These are phyloP conservation scores for maize (Zea mays) DNA, from an alignment of 176 grass and related monocot genomes.

Conservation along the genomic window DNA sequence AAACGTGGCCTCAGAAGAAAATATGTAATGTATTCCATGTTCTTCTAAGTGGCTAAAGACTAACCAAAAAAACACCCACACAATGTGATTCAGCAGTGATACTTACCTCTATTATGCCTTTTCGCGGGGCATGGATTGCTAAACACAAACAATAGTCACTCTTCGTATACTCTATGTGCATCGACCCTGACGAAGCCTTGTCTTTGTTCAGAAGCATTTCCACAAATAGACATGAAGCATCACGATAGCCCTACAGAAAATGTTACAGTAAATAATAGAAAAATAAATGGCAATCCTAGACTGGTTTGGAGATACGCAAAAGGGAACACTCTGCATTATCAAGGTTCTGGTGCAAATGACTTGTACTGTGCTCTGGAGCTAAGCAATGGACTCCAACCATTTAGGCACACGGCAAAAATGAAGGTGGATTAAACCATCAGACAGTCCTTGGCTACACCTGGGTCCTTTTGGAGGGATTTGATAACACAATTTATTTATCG, in stretches of 20 bases:
- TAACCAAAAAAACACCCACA: background rate
- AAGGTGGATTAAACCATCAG: background rate
- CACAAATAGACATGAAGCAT: slow-evolving; percentile 92
- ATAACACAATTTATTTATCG: slow-evolving; percentile 3
- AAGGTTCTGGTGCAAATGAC: slow-evolving; percentile 1
- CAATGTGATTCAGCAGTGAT: background rate
- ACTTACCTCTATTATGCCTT: slow-evolving; percentile 92
- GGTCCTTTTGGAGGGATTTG: background rate
- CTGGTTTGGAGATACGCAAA: background rate
- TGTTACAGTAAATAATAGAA: slow-evolving; percentile 8
- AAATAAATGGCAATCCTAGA: background rate
- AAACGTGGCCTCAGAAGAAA: background rate
- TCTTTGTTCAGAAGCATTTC: slow-evolving; percentile 81
- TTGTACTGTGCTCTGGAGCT: background rate
- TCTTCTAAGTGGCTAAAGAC: background rate
- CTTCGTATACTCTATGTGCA: slow-evolving; percentile 59
- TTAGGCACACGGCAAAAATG: slow-evolving; percentile 21
- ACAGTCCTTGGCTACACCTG: background rate
- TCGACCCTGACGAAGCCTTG: slow-evolving; percentile 56
- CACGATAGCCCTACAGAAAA: slow-evolving; percentile 79
- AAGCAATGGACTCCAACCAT: background rate
- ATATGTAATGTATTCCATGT: background rate
- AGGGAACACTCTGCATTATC: background rate
- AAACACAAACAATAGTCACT: slow-evolving; percentile 90
- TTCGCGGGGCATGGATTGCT: slow-evolving; percentile 93